Evolutionary conservation across 2,329 filamentous ascomycete species (phyloP).

Genomic region (Talaromyces sp.): DNA sequence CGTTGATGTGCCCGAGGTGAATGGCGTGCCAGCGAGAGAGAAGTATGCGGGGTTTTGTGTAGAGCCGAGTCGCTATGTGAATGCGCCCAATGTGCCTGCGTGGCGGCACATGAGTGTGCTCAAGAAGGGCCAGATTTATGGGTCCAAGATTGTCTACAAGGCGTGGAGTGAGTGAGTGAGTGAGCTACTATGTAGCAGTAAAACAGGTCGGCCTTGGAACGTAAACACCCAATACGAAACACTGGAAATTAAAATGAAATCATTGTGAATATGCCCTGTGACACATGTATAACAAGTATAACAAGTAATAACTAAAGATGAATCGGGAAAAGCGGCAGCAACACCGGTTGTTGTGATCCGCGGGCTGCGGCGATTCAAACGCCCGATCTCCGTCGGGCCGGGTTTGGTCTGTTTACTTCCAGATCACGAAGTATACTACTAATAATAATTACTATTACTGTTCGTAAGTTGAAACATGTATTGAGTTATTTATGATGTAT

Average conservation of each 20-base stretch:
- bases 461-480: no score
- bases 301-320: background rate
- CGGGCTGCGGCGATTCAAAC: background rate
- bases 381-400: background rate
- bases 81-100: constrained; percentile 73
- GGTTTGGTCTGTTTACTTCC: background rate
- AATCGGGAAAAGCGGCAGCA: background rate
- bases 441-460: no score
- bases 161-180: constrained; percentile 83
- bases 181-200: no score
- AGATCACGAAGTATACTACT: no score
- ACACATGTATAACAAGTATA: background rate
- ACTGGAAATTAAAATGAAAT: no score
- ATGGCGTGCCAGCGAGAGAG: constrained; percentile 56
- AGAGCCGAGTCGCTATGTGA: constrained; percentile 86
- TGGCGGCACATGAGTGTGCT: constrained; percentile 75
- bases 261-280: background rate
- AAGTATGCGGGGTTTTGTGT: constrained; percentile 78
- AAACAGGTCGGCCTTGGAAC: no score
- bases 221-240: no score
- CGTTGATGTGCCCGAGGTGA: constrained; percentile 66
- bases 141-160: constrained; percentile 73
- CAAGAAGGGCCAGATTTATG: constrained; percentile 79
- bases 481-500: background rate
- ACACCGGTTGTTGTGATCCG: background rate